Base-by-base conservation (phyloP, 768 basidiomycete genomes). In the Kwoniella heveanensis region DNA sequence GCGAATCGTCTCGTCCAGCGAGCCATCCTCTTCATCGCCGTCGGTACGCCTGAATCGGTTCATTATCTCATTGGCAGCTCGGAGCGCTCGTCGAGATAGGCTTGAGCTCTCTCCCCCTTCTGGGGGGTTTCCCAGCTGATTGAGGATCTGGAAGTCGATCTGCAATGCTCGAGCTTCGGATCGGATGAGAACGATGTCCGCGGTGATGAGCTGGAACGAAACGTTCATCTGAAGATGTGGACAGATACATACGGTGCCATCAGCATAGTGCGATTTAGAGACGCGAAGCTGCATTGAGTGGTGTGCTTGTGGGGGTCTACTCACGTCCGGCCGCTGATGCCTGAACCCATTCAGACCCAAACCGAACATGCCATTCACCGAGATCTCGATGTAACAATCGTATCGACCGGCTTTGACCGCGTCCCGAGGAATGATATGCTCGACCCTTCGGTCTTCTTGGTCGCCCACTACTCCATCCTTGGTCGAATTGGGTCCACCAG, bases 281-380 rank as follows among this genome's bases (percentile, higher is more conserved):
- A n/a, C n/a, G n/a, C n/a, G n/a, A n/a, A n/a, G n/a, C n/a, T n/a
- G n/a, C n/a, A n/a, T n/a, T n/a, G n/a, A n/a, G n/a, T n/a, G n/a
- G n/a, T 32, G 32, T 32, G 13, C 13, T 32, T 32, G 32, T n/a
- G n/a, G n/a, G n/a, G 32, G 13, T 44, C 19, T 6, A 39, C 65
- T 60, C 27, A 65, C 64, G 37, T 65, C 54, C 8, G 64, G 64
- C 9, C 21, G 55, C 36, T 65, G 64, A 65, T 89, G 55, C 29
- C 62, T 9, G 32, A 44, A 63, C 3, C 55, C 62, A 27, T 63
- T 57, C 27, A 52, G 17, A 70, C 91, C 72, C 53, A 91, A 86
- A 50, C 94, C 94, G 71, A 95, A 96, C 91, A 96, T 92, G 54
- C 90, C 94, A 64, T 96, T 96, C 44, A 56, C 52, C 37, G 66